A percentile compares a stretch with the other conserved stretches of the same genome.
These are phyloP conservation scores for Penicillium sp. DNA, from an alignment of 2,329 filamentous ascomycete species.

Conservation along the genomic window DNA sequence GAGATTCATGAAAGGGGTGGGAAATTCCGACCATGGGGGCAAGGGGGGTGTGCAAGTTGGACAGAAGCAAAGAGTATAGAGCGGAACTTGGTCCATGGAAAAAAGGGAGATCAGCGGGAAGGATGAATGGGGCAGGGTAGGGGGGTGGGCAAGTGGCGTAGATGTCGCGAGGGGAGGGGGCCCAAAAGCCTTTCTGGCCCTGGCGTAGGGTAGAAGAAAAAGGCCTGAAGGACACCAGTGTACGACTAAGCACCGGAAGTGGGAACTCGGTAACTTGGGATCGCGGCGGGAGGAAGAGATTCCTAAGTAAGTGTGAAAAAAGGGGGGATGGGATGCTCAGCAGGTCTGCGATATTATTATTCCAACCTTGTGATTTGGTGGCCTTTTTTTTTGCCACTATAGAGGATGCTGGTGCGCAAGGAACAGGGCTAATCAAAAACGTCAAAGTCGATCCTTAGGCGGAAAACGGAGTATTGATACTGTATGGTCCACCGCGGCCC, in stretches of 20 bases:
- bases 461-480: conserved; percentile 14
- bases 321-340: conserved; percentile 9
- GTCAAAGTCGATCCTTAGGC: conserved; percentile 15
- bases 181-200: conserved; percentile 4
- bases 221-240: background rate
- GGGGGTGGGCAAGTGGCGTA: conserved; percentile 8
- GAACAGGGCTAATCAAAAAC: conserved; percentile 18
- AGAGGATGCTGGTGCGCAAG: conserved; percentile 13
- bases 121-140: conserved; percentile 8
- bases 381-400: conserved; percentile 21
- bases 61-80: conserved; percentile 4
- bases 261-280: background rate
- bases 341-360: conserved; percentile 13
- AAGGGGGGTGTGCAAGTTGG: background rate
- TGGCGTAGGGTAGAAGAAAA: conserved; percentile 1
- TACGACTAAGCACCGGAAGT: background rate
- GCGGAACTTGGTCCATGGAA: conserved; percentile 18
- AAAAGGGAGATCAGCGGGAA: conserved; percentile 17
- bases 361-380: conserved; percentile 17
- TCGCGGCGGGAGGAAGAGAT: background rate
- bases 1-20: background rate
- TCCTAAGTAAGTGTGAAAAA: conserved; percentile 6
- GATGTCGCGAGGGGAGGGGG: conserved; percentile 6
- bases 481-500: conserved; percentile 8
- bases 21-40: background rate